phyloP scores from a whole-genome alignment of 2,329 filamentous ascomycete species.

The Microdochium paspali region DNA sequence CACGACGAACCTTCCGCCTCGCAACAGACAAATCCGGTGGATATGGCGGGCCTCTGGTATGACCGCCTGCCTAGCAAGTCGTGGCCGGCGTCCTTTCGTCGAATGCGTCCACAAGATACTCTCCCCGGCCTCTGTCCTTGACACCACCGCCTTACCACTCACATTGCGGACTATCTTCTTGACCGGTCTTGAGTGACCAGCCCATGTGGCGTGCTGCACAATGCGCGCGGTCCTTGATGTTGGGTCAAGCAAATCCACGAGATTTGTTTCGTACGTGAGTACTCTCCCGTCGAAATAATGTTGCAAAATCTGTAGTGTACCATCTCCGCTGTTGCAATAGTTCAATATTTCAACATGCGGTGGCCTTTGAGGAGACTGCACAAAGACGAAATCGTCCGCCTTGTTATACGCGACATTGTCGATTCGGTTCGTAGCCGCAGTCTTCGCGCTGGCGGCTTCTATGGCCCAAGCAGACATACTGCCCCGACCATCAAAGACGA shows the following conservation, averaged over 20 bases:
- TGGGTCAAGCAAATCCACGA: constrained; percentile 75
- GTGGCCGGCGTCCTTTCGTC: constrained; percentile 36
- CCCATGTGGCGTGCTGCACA: constrained; percentile 59
- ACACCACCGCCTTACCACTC: constrained; percentile 70
- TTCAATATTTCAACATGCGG: constrained; percentile 59
- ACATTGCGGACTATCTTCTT: constrained; percentile 83
- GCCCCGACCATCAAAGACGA: constrained; percentile 75
- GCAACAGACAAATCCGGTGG: constrained; percentile 68
- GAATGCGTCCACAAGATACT: constrained; percentile 75
- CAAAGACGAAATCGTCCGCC: constrained; percentile 38
- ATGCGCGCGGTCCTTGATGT: constrained; percentile 51
- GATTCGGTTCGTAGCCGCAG: constrained; percentile 56
- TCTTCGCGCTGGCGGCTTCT: constrained; percentile 71
- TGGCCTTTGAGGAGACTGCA: constrained; percentile 17
- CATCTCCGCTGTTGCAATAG: constrained; percentile 58
- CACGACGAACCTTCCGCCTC: constrained; percentile 71
- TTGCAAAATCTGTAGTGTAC: constrained; percentile 62
- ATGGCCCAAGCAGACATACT: constrained; percentile 89
- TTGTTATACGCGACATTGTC: constrained; percentile 81
- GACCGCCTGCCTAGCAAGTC: constrained; percentile 56
- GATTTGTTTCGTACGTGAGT: constrained; percentile 68
- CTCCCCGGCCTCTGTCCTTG: constrained; percentile 69
- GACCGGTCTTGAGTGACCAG: constrained; percentile 71
- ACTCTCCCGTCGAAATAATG: constrained; percentile 83
- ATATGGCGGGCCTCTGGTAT: constrained; percentile 63